phyloP scores from a whole-genome alignment of 306 rosid species.

The Albizia julibrissin region DNA sequence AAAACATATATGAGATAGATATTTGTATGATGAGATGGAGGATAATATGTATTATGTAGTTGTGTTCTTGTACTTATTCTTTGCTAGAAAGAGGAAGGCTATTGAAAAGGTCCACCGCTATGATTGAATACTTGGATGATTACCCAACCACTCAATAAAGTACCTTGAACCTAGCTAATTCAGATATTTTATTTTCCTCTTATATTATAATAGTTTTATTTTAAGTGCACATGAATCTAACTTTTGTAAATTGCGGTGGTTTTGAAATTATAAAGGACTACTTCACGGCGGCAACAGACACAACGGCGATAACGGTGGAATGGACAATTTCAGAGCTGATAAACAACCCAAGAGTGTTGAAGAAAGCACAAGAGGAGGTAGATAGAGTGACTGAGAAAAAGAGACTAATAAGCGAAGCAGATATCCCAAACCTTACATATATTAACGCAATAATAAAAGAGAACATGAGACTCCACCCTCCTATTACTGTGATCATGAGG shows the following conservation, averaged over 20 bases:
- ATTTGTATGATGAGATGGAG: background rate
- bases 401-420: slow-evolving; percentile 47
- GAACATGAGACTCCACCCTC: slow-evolving; percentile 51
- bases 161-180: background rate
- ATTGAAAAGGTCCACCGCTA: background rate
- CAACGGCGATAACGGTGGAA: slow-evolving; percentile 42
- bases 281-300: slow-evolving; percentile 49
- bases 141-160: background rate
- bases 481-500: slow-evolving; percentile 43
- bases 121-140: background rate
- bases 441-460: slow-evolving; percentile 54
- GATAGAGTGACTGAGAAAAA: slow-evolving; percentile 33
- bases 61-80: too few relatives aligned
- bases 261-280: slow-evolving; percentile 35
- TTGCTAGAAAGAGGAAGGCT: background rate
- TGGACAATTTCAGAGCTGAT: slow-evolving; percentile 57
- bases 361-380: slow-evolving; percentile 49
- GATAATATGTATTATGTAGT: background rate
- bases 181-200: background rate
- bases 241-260: background rate
- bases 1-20: background rate
- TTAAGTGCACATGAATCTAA: background rate
- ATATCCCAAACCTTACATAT: slow-evolving; percentile 48
- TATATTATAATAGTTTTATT: background rate
- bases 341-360: slow-evolving; percentile 47